phyloP scores from a whole-genome alignment of 257 asterid species.

The Datura wrightii region DNA sequence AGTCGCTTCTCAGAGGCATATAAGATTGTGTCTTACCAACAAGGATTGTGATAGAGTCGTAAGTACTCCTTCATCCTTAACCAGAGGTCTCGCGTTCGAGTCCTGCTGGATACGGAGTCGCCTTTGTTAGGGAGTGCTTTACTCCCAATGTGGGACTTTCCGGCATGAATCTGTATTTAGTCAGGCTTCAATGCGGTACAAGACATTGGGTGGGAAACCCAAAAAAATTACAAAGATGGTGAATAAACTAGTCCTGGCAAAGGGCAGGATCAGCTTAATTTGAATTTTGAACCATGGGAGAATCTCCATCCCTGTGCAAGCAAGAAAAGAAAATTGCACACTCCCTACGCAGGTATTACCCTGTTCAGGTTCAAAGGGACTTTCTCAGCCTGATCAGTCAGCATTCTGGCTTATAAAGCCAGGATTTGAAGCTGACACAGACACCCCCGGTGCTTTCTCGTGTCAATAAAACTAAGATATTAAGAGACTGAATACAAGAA shows the following conservation, averaged over 20 bases:
- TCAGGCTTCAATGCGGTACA: neutral
- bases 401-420: conserved; percentile 45
- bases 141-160: neutral
- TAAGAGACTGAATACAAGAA: conserved; percentile 26
- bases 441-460: conserved; percentile 95
- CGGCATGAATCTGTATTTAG: neutral
- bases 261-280: conserved; percentile 14
- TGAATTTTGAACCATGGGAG: conserved; percentile 33
- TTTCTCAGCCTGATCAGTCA: conserved; percentile 87
- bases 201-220: neutral
- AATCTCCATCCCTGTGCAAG: conserved; percentile 65
- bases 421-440: conserved; percentile 59
- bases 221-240: neutral
- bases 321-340: conserved; percentile 62
- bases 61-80: neutral
- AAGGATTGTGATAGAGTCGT: neutral
- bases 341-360: conserved; percentile 99
- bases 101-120: neutral
- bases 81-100: neutral
- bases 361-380: conserved; percentile 99
- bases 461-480: conserved; percentile 46
- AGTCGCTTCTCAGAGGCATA: neutral
- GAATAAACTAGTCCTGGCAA: neutral
- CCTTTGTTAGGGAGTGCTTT: neutral
- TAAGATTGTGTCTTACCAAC: neutral